phyloP scores from a whole-genome alignment of 164 flowering plant species.

The Echeveria elegans region DNA sequence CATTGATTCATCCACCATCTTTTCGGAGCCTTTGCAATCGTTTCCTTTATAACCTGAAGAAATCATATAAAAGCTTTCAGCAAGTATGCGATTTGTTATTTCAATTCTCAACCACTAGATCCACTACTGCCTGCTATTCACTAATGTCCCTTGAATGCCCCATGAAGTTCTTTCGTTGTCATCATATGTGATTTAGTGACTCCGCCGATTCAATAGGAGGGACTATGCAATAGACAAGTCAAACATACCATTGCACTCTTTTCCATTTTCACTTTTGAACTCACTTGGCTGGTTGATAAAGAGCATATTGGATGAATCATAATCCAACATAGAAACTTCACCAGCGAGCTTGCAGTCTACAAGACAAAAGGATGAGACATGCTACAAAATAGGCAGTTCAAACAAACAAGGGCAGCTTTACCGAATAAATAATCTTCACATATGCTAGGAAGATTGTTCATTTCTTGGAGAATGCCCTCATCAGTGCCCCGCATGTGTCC shows the following conservation, averaged over 20 bases:
- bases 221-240: slow-evolving; percentile 13
- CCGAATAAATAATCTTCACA: slow-evolving; percentile 42
- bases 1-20: background rate
- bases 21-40: background rate
- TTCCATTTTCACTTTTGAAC: slow-evolving; percentile 14
- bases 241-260: slow-evolving; percentile 14
- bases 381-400: background rate
- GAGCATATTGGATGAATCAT: slow-evolving; percentile 17
- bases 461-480: slow-evolving; percentile 22
- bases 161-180: no score
- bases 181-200: no score
- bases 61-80: slow-evolving; percentile 15
- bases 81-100: slow-evolving; percentile 14
- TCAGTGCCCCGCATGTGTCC: slow-evolving; percentile 24
- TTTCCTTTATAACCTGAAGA: background rate
- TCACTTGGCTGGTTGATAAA: slow-evolving; percentile 16
- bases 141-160: no score
- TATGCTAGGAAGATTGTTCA: slow-evolving; percentile 20
- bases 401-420: slow-evolving; percentile 11
- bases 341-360: slow-evolving; percentile 30
- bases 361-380: slow-evolving; percentile 1
- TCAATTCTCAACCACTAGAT: no score
- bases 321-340: slow-evolving; percentile 17
- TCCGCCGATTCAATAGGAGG: no score
- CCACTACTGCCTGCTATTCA: slow-evolving; percentile 15